A percentile compares a stretch with the other conserved stretches of the same genome.
Conservation (phyloP, 495 filamentous ascomycete genomes). For the Talaromyces nanjingensis region DNA sequence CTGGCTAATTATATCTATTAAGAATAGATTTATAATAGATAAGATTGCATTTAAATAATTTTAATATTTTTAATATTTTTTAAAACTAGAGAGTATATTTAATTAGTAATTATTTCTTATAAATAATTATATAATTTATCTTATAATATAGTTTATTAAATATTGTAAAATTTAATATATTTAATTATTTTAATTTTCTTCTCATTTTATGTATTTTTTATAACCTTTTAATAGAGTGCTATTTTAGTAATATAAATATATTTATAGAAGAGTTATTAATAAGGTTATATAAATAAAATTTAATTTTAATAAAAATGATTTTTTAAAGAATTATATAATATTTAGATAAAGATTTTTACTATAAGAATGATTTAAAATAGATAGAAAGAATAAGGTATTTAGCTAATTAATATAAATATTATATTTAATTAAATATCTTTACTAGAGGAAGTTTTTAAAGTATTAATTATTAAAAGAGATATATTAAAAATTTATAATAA, state of each 20-base stretch:
- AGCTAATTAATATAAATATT: not conserved
- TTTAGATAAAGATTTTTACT: not conserved
- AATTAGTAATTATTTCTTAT: not conserved
- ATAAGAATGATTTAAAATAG: not conserved
- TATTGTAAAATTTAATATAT: not conserved
- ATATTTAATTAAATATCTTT: too few relatives aligned
- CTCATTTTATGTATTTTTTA: not conserved
- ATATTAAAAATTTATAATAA: too few relatives aligned
- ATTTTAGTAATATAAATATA: not conserved
- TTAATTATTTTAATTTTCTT: not conserved
- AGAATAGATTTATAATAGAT: too few relatives aligned
- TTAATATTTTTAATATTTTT: too few relatives aligned
- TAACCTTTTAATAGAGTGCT: not conserved
- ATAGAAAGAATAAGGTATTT: not conserved
- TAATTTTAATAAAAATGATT: not conserved
- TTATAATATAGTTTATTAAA: not conserved
- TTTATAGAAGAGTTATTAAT: not conserved
- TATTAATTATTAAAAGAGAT: too few relatives aligned
- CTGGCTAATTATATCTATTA: too few relatives aligned
- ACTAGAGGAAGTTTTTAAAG: too few relatives aligned
- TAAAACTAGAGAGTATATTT: too few relatives aligned
- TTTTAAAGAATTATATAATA: not conserved
- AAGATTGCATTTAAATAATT: too few relatives aligned
- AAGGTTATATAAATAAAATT: not conserved
- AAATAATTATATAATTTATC: not conserved